phyloP scores from a whole-genome alignment of 2,329 filamentous ascomycete genomes.

The Zasmidium cellare region DNA sequence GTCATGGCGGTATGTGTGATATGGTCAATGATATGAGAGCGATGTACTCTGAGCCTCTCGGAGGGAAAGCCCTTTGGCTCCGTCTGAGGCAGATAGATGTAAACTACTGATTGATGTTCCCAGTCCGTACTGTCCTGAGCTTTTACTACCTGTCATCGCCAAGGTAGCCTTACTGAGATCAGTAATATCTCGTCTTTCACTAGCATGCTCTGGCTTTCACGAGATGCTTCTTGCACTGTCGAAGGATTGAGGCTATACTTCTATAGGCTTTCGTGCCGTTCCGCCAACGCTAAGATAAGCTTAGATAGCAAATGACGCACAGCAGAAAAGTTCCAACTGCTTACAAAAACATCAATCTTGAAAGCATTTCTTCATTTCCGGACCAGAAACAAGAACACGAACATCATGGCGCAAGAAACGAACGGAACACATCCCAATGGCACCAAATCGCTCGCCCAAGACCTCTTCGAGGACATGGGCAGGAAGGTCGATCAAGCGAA shows the following conservation, averaged over 20 bases:
- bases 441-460: slow-evolving; percentile 39
- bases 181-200: too few relatives aligned
- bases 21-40: too few relatives aligned
- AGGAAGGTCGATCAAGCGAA: slow-evolving; percentile 45
- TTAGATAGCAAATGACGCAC: not conserved
- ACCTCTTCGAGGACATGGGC: slow-evolving; percentile 55
- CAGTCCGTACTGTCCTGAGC: too few relatives aligned
- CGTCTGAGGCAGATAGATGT: too few relatives aligned
- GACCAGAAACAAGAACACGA: not conserved
- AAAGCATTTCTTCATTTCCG: not conserved
- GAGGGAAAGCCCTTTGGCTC: too few relatives aligned
- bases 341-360: not conserved
- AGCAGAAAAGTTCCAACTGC: not conserved
- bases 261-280: not conserved
- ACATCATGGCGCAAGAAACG: slow-evolving; percentile 12
- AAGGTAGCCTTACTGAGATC: too few relatives aligned
- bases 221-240: not conserved
- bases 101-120: too few relatives aligned
- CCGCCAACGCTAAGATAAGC: not conserved
- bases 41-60: too few relatives aligned
- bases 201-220: not conserved
- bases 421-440: slow-evolving; percentile 15
- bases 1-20: too few relatives aligned
- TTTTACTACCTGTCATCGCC: too few relatives aligned
- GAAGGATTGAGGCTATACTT: not conserved